Base-by-base conservation (phyloP, 73 alveolate genomes). In the Paramecium primaurelia region DNA sequence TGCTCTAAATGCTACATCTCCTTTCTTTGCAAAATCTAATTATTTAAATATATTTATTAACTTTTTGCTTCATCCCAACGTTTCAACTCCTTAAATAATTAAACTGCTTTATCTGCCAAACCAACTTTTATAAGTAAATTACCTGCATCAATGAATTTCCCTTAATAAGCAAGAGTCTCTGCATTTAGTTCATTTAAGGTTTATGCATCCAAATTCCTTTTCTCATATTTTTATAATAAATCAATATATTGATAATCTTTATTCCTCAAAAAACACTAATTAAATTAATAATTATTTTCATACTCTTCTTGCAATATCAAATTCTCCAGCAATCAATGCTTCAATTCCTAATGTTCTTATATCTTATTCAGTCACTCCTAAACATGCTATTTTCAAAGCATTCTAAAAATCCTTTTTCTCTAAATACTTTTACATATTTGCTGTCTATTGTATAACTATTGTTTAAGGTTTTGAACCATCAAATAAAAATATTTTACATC, bases 261-360 rank as follows among this genome's bases (percentile, higher is more conserved):
- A 75, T 75, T 75, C 68, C 88, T 75, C 20, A 75, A 37, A 75
- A 75, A 75, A 37, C 68, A 34, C 88, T 75, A 75, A 8, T 40
- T 40, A 8, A 38, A 38, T 38, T 38, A 2, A 2, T 12, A 34
- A 71, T 49, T 5, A 80, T 80, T 6, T 28, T 28, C 10, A 38
- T 87, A 87, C 93, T 60, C 86, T 64, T 87, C 88, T 87, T 30
- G 93, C 93, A 18, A 60, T 87, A 38, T 60, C 93, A 40, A 68
- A 87, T 59, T 87, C 64, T 20, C 88, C 86, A 4, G 87, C 88
- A 14, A 87, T 64, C 25, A 87, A 38, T 4, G 93, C 93, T 87
- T 87, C 93, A 4, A 64, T 60, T 36, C 93, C 93, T 18, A 87
- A 40, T 59, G 54, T 36, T 16, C 84, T 38, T 37, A 87, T 38